Evolutionary conservation across 225 moss, liverwort and hornwort species (phyloP).

Genomic region (Polytrichum commune): DNA sequence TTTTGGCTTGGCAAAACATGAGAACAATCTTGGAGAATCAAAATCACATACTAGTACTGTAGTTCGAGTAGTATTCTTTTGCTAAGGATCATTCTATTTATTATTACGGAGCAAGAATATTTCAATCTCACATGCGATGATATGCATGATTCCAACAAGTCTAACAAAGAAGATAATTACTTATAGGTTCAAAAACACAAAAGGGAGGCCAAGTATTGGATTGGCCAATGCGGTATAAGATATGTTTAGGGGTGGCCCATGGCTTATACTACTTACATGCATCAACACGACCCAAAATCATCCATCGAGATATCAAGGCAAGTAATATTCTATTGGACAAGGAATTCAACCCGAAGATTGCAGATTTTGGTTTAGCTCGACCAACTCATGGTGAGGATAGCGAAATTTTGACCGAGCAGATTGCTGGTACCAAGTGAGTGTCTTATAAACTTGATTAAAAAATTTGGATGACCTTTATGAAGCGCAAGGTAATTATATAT

Average conservation of each 20-base stretch:
- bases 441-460: too few relatives aligned
- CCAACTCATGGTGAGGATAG: constrained; percentile 20
- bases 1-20: not conserved
- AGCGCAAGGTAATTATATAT: too few relatives aligned
- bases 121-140: not conserved
- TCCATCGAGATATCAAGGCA: constrained; percentile 53
- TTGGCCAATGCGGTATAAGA: constrained; percentile 27
- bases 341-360: constrained; percentile 34
- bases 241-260: constrained; percentile 2
- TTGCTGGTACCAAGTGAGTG: constrained; percentile 15
- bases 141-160: not conserved
- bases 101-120: not conserved
- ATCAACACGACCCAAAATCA: constrained; percentile 44
- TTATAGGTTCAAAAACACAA: not conserved
- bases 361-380: constrained; percentile 51
- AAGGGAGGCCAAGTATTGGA: constrained; percentile 4
- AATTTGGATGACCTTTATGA: too few relatives aligned
- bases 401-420: constrained; percentile 20
- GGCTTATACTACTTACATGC: constrained; percentile 45
- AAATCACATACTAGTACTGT: not conserved
- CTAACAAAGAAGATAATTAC: not conserved
- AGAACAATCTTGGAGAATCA: not conserved
- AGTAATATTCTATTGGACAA: constrained; percentile 45
- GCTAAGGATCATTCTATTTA: too few relatives aligned
- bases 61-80: not conserved